A percentile compares a stretch with the other conserved stretches of the same genome.
Evolutionary conservation across 2,329 filamentous ascomycete genomes (phyloP).

Genomic region (Trichoderma simmonsii): DNA sequence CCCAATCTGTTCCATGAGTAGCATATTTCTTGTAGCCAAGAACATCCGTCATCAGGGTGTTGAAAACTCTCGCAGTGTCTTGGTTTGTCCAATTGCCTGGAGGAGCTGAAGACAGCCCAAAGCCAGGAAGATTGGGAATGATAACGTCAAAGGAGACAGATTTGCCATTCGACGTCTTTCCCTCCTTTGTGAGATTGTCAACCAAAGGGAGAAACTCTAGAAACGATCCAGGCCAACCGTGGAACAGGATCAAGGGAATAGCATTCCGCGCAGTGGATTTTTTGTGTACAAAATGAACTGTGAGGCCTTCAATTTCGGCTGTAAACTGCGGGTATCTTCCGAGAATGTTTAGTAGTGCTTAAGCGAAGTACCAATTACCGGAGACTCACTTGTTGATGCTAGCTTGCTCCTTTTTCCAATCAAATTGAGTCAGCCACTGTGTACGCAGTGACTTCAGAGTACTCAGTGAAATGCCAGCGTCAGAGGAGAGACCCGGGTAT

Average conservation of each 20-base stretch:
- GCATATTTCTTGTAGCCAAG: conserved; percentile 36
- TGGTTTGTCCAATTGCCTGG: conserved; percentile 33
- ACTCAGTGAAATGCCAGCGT: conserved; percentile 19
- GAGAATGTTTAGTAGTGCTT: background rate
- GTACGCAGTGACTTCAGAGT: conserved; percentile 17
- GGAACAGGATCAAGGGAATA: conserved; percentile 40
- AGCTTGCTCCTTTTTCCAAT: conserved; percentile 23
- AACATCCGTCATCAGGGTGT: conserved; percentile 36
- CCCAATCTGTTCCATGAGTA: conserved; percentile 23
- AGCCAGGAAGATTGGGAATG: conserved; percentile 39
- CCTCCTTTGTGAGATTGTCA: background rate
- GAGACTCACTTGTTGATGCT: conserved; percentile 21
- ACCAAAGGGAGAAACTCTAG: conserved; percentile 38
- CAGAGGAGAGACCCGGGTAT: background rate
- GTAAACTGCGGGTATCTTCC: conserved; percentile 19
- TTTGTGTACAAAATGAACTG: conserved; percentile 28
- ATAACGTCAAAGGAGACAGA: conserved; percentile 23
- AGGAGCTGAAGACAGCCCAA: conserved; percentile 34
- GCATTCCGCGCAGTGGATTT: conserved; percentile 24
- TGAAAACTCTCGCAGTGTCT: conserved; percentile 37
- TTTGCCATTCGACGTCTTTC: background rate
- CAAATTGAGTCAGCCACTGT: conserved; percentile 22
- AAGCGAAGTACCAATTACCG: background rate
- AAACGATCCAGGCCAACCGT: conserved; percentile 46
- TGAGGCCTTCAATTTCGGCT: conserved; percentile 24